phyloP scores from a whole-genome alignment of 179 eudicot genomes.

The Beta lomatogona region DNA sequence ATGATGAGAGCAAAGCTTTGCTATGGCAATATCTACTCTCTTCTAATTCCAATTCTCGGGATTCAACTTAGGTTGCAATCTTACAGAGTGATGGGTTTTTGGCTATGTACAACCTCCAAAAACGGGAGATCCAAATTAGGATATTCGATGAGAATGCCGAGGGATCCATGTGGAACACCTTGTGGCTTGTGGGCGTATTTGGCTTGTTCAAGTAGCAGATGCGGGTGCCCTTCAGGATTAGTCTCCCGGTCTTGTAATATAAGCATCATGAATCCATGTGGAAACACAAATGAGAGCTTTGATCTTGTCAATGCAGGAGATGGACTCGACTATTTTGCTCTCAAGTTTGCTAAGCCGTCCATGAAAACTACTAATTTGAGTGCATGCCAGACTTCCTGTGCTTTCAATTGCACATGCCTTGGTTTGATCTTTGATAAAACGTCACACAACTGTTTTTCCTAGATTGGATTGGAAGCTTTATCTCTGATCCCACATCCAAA shows the following conservation, averaged over 20 bases:
- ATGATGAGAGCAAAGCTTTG: slow-evolving; percentile 50
- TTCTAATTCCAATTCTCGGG: slow-evolving; percentile 26
- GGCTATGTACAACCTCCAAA: slow-evolving; percentile 47
- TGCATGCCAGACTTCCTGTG: slow-evolving; percentile 62
- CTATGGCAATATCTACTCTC: slow-evolving; percentile 63
- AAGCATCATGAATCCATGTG: slow-evolving; percentile 46
- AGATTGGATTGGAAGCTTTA: slow-evolving; percentile 74
- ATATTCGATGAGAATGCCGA: slow-evolving; percentile 49
- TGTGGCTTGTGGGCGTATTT: slow-evolving; percentile 55
- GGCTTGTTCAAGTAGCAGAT: slow-evolving; percentile 57
- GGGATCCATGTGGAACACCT: slow-evolving; percentile 67
- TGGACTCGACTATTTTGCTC: slow-evolving; percentile 60
- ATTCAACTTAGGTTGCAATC: slow-evolving; percentile 69
- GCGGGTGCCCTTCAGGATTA: slow-evolving; percentile 65
- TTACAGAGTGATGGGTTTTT: slow-evolving; percentile 62
- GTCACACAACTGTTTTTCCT: slow-evolving; percentile 59
- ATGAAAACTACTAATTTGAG: slow-evolving; percentile 50
- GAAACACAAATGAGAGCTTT: slow-evolving; percentile 19
- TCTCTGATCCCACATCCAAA: slow-evolving; percentile 40
- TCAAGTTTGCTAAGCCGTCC: slow-evolving; percentile 50
- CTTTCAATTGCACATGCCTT: slow-evolving; percentile 65
- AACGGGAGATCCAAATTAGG: slow-evolving; percentile 26
- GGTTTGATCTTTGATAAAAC: slow-evolving; percentile 70
- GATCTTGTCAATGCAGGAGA: slow-evolving; percentile 62
- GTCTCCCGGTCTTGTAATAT: slow-evolving; percentile 45